Percentiles rank a stretch among this genome's conserved stretches.
Evolutionary conservation across 202 grass and related monocot species (phyloP).

Genomic region (Schoenoplectus triqueter): DNA sequence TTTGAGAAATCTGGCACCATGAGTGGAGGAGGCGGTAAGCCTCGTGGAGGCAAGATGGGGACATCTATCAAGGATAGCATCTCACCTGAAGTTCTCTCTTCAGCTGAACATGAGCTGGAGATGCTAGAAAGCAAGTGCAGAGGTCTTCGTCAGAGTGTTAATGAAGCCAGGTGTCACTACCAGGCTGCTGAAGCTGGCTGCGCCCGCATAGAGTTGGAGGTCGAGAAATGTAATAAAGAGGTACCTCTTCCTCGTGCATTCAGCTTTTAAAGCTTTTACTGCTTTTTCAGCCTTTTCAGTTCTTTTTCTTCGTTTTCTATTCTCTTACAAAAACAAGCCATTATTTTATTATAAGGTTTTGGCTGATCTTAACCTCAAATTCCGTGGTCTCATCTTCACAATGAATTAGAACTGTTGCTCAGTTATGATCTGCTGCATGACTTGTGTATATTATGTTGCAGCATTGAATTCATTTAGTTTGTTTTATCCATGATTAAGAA

Average conservation of each 20-base stretch:
- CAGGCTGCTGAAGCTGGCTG: constrained; percentile 62
- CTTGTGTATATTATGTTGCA: neutral
- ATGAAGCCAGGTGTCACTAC: constrained; percentile 59
- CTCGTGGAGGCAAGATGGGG: constrained; percentile 80
- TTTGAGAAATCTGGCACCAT: constrained; percentile 94
- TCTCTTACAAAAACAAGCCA: neutral
- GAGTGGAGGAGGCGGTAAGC: constrained; percentile 79
- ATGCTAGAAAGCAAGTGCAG: constrained; percentile 67
- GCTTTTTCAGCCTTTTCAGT: too few relatives aligned
- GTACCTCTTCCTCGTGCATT: constrained; percentile 40
- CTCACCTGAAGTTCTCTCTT: constrained; percentile 60
- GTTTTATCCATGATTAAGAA: constrained; percentile 16
- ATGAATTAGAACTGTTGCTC: neutral
- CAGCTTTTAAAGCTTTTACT: neutral
- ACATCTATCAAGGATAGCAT: constrained; percentile 71
- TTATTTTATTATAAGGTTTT: neutral
- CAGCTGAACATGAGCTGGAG: constrained; percentile 67
- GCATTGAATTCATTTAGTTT: neutral
- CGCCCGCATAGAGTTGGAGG: constrained; percentile 68
- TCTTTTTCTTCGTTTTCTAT: neutral
- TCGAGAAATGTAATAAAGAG: constrained; percentile 82
- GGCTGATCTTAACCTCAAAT: neutral
- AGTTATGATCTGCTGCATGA: neutral
- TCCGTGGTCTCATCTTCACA: neutral
- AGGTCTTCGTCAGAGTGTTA: constrained; percentile 55